Evolutionary conservation across 345 rosid genomes (phyloP).

Genomic region (Rhodamnia argentea): DNA sequence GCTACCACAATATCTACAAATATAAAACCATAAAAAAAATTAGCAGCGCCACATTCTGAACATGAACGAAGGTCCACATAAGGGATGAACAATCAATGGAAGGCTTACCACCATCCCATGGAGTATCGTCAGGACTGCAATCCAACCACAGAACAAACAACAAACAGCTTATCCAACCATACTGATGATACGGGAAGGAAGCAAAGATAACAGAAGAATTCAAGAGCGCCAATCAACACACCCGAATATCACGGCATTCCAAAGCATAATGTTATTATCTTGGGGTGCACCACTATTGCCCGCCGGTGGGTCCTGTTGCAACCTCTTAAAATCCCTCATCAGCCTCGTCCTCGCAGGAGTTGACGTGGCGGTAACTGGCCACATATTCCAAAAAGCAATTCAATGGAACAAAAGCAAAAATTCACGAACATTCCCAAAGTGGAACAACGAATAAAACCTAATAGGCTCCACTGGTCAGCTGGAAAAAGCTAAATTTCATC

Average conservation of each 20-base stretch:
- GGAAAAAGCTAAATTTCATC: background rate
- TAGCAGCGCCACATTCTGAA: background rate
- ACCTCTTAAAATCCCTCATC: slow-evolving; percentile 56
- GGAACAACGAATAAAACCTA: background rate
- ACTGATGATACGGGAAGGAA: background rate
- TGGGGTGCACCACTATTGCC: slow-evolving; percentile 52
- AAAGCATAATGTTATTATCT: slow-evolving; percentile 48
- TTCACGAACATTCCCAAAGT: background rate
- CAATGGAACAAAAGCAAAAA: background rate
- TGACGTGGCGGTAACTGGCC: slow-evolving; percentile 18
- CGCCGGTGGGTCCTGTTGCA: slow-evolving; percentile 49
- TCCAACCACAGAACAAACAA: slow-evolving; percentile 9
- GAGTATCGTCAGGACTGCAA: slow-evolving; percentile 75
- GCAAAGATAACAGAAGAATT: background rate
- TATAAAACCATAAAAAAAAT: background rate
- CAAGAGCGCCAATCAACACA: background rate
- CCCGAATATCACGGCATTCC: slow-evolving; percentile 60
- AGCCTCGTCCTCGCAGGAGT: slow-evolving; percentile 50
- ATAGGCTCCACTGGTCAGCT: background rate
- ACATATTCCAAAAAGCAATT: background rate
- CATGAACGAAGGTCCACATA: background rate
- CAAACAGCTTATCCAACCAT: slow-evolving; percentile 7
- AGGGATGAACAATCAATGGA: background rate
- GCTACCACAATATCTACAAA: background rate
- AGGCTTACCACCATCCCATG: slow-evolving; percentile 81